Evolutionary conservation across 306 rosid species (phyloP).

Genomic region (Dalbergia cultrata): DNA sequence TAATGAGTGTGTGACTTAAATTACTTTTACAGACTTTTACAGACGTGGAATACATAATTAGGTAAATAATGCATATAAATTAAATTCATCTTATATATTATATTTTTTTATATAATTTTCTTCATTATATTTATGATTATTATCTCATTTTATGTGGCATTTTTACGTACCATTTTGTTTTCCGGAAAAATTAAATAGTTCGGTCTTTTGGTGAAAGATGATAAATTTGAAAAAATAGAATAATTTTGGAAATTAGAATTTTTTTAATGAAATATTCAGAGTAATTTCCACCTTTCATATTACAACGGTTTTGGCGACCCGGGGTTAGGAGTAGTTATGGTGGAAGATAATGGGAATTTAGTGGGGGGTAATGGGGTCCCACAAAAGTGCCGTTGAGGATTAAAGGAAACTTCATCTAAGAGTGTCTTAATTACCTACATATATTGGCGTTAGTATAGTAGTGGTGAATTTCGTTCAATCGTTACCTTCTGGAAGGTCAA

Average conservation of each 20-base stretch:
- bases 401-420: constrained; percentile 36
- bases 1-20: no score
- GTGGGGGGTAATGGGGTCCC: constrained; percentile 39
- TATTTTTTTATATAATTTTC: background rate
- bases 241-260: background rate
- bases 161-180: constrained; percentile 13
- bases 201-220: background rate
- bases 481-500: constrained; percentile 61
- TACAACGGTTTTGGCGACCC: background rate
- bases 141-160: background rate
- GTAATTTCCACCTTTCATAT: background rate
- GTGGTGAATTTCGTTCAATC: constrained; percentile 39
- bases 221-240: background rate
- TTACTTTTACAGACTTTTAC: rapidly evolving
- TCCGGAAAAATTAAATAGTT: background rate
- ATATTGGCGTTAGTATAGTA: background rate
- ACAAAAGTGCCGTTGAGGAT: constrained; percentile 24
- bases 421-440: background rate
- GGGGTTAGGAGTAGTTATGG: background rate
- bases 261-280: background rate
- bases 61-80: no score
- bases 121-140: background rate
- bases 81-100: background rate
- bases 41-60: no score
- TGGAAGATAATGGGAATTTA: constrained; percentile 31